These are phyloP conservation scores for Penicillium freii DNA, from an alignment of 2,329 filamentous ascomycete species.

Conservation along the genomic window DNA sequence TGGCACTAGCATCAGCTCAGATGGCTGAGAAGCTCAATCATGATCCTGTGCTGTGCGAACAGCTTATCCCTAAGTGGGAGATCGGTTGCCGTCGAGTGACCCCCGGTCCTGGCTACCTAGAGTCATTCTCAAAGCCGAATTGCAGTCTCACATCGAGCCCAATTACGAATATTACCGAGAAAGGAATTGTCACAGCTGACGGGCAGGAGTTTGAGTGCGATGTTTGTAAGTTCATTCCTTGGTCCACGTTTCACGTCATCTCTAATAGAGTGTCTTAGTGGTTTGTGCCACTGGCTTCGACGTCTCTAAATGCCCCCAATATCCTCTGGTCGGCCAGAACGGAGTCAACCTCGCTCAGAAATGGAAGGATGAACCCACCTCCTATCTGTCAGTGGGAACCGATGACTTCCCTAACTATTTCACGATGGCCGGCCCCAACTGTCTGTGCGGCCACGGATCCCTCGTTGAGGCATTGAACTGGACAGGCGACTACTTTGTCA, in stretches of 20 bases:
- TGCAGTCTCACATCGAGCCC: not conserved
- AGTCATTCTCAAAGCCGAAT: slow-evolving; percentile 23
- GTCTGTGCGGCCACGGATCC: slow-evolving; percentile 30
- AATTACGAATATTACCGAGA: slow-evolving; percentile 13
- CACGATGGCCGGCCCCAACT: slow-evolving; percentile 33
- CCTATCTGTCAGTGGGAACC: slow-evolving; percentile 28
- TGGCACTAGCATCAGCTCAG: not conserved
- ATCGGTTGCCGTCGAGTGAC: slow-evolving; percentile 26
- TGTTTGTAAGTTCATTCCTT: not conserved
- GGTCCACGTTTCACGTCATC: not conserved
- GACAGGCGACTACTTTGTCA: slow-evolving; percentile 32
- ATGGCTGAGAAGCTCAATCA: not conserved
- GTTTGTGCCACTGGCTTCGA: slow-evolving; percentile 45
- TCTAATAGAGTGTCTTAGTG: not conserved
- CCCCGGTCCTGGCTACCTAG: slow-evolving; percentile 27
- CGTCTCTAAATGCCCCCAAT: slow-evolving; percentile 38
- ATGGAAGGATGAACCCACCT: slow-evolving; percentile 26
- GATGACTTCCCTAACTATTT: slow-evolving; percentile 34
- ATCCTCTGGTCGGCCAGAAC: slow-evolving; percentile 33
- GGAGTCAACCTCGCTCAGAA: slow-evolving; percentile 23
- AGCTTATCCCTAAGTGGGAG: slow-evolving; percentile 26
- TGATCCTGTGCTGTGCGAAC: slow-evolving; percentile 16
- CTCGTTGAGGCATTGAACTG: slow-evolving; percentile 24
- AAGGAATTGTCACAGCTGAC: slow-evolving; percentile 18
- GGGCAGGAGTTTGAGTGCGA: slow-evolving; percentile 18